Evolutionary conservation across 805 yeast genomes (phyloP), one percentile per base, ranked within the genome.

Genomic region (Candida verbasci): DNA sequence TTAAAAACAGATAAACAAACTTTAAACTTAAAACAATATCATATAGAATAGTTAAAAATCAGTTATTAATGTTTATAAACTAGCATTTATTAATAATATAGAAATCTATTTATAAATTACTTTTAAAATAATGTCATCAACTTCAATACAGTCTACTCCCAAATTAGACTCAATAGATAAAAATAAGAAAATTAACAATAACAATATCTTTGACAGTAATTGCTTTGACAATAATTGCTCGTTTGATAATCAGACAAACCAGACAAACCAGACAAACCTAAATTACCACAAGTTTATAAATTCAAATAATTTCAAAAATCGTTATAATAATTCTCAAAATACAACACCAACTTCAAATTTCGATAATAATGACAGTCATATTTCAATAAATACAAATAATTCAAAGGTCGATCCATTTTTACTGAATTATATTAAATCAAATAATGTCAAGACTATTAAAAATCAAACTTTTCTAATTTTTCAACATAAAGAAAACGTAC

Each of bases 361-460:
- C 14, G 26, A 15, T 10, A 12, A 17, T 9, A 18, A n/a, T 26
- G 12, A 17, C 14, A 26, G n/a, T n/a, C n/a, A n/a, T n/a, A n/a
- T n/a, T n/a, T n/a, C n/a, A n/a, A n/a, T n/a, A 20, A 6, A n/a
- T 20, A 20, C n/a, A 17, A n/a, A 5, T 17, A 3, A 6, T 30
- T 7, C 20, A 30, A 18, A 21, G 33, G 8, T 18, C n/a, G 59
- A 53, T 30, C 47, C 52, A 4, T 54, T 50, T 36, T 37, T 55
- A 21, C 27, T 51, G 6, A 49, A 54, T 31, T 55, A 55, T 32
- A 35, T 54, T 28, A 49, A 49, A 25, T 42, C 42, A n/a, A 35
- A 46, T n/a, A 35, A 40, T 33, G 27, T 40, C 12, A 32, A 39
- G 8, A 39, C 50, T 6, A 21, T 46, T 24, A 31, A 44, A 24